These are phyloP conservation scores for Phytopythium aichiense DNA, from an alignment of 352 stramenopile genomes.

Conservation along the genomic window DNA sequence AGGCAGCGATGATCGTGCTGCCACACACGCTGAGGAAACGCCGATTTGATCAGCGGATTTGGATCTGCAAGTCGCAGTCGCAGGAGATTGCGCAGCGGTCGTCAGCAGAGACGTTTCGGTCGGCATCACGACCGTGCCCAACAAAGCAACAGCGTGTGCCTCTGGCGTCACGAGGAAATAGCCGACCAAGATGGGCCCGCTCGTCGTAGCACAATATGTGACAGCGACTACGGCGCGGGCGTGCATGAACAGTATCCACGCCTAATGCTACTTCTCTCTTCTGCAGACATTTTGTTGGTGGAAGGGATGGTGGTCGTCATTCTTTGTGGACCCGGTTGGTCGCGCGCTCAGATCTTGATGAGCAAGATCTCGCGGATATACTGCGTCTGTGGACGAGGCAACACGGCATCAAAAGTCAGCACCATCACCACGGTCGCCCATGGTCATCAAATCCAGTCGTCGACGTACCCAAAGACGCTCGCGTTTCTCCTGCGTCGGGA, in stretches of 20 bases:
- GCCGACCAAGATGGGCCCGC: no score
- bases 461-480: constrained; percentile 73
- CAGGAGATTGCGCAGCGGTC: neutral
- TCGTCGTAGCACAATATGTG: no score
- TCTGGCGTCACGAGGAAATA: neutral
- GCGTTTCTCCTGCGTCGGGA: constrained; percentile 83
- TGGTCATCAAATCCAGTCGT: no score
- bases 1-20: neutral
- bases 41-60: neutral
- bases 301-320: neutral
- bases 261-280: neutral
- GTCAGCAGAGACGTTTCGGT: neutral
- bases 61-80: neutral
- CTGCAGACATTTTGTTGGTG: neutral
- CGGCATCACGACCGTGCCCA: neutral
- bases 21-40: neutral
- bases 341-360: constrained; percentile 5
- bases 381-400: neutral
- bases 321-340: neutral
- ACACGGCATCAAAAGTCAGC: neutral
- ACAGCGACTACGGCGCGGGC: no score
- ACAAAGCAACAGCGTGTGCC: no score
- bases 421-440: neutral
- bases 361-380: constrained; percentile 4
- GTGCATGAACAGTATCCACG: no score